These are phyloP conservation scores for Chlamydomonas applanata DNA, from an alignment of 139 green algal species.

Conservation along the genomic window DNA sequence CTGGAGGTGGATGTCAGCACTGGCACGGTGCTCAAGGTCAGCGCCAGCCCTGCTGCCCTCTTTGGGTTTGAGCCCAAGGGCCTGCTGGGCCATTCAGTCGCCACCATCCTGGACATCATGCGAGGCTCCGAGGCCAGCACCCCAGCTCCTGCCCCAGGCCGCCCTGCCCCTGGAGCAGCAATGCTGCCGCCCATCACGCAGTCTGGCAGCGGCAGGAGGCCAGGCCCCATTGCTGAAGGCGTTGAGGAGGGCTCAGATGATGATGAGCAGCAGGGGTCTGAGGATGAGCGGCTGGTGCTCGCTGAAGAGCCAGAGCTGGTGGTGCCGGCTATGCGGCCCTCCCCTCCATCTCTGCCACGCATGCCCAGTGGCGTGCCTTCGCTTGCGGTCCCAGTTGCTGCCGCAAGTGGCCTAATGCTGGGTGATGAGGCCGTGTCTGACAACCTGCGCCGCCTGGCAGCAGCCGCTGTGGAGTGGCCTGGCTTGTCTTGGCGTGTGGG, in stretches of 20 bases:
- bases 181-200: background rate
- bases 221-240: too few species aligned
- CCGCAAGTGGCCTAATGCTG: background rate
- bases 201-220: too few species aligned
- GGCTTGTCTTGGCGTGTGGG: constrained; percentile 11
- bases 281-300: too few species aligned
- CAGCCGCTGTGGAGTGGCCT: background rate
- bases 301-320: background rate
- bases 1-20: too few species aligned
- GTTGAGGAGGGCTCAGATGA: background rate
- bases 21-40: background rate
- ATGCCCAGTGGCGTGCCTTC: too few species aligned
- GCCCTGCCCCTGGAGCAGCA: too few species aligned
- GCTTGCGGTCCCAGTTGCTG: too few species aligned
- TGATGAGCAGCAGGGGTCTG: too few species aligned
- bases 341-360: too few species aligned
- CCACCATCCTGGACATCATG: constrained; percentile 1
- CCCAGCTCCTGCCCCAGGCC: background rate
- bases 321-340: background rate
- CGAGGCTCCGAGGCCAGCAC: background rate
- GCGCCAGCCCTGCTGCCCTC: background rate
- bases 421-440: background rate
- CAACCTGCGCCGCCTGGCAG: background rate
- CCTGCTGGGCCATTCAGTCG: background rate
- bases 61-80: background rate